Base-by-base conservation (phyloP, 345 rosid genomes). In the Salix purpurea region DNA sequence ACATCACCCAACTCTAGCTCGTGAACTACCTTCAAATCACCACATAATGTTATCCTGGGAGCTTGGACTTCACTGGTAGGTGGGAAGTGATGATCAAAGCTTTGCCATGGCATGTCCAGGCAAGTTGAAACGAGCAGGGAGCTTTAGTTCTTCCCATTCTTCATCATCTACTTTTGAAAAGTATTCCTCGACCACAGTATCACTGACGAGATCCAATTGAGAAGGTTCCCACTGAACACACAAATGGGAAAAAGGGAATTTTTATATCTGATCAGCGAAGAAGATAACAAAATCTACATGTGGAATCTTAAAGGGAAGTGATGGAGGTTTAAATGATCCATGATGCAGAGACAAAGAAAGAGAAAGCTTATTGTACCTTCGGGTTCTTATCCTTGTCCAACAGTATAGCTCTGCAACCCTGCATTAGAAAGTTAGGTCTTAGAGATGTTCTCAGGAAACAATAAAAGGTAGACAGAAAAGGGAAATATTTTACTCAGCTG, bases 321-420 rank as follows among this genome's bases (percentile, higher is more conserved):
- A 73, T 14, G 28, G 19, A 11, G 37, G 69, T 2, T 40, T n/a
- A 14, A 21, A 39, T 21, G 16, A 36, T 61, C 3, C 14, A 65
- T 32, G 16, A 21, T 7, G 7, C 14, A 30, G 16, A 32, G 58
- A 60, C 48, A n/a, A 10, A 76, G 73, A 71, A 73, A 77, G 40
- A 67, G 50, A 81, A 10, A 9, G 44, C 13, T 50, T 44, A 14
- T 50, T 46, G 69, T 50, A 92, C 98, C 96, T 91, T 91, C 18
- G 94, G 96, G 76, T 89, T 94, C 84, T 74, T 90, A 84, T 90
- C 98, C 83, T 94, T 94, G 58, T 92, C 98, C 73, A 91, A 30
- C 78, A 94, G 87, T 65, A 92, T 84, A 79, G 98, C 98, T 83
- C 98, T 89, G 88, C 97, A 91, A 73, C 98, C 98, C 98, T 94